These are phyloP conservation scores for Cryoendolithus antarcticus DNA, from an alignment of 2,329 filamentous ascomycete species.

Conservation along the genomic window DNA sequence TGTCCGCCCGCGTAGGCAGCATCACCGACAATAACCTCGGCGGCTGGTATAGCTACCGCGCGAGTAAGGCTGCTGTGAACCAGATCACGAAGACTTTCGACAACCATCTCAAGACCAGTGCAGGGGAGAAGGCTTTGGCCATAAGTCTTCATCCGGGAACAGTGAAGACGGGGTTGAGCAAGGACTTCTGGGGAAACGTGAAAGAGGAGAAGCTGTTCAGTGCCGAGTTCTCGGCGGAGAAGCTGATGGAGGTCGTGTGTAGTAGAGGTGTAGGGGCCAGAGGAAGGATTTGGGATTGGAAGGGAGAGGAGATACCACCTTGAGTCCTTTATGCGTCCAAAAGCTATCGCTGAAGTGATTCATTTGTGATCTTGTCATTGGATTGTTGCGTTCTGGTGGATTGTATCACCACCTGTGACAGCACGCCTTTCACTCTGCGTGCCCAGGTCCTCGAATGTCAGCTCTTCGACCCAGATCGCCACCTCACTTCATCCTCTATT, in stretches of 20 bases:
- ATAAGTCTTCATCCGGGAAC: constrained; percentile 70
- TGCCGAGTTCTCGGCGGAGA: constrained; percentile 52
- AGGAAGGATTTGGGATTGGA: constrained; percentile 59
- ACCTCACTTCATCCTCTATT: constrained; percentile 10
- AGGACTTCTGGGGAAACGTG: constrained; percentile 58
- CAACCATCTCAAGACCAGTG: constrained; percentile 46
- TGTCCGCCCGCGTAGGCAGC: constrained; percentile 67
- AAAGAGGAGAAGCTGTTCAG: constrained; percentile 52
- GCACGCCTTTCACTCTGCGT: too few species aligned
- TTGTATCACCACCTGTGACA: too few species aligned
- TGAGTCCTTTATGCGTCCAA: constrained; percentile 19
- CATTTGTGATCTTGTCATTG: too few species aligned
- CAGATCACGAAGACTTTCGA: constrained; percentile 62
- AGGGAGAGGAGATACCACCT: constrained; percentile 49
- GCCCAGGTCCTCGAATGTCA: too few species aligned
- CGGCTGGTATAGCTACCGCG: constrained; percentile 73
- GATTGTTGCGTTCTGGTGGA: too few species aligned
- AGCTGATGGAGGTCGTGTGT: constrained; percentile 48
- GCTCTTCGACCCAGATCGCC: too few species aligned
- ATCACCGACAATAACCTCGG: constrained; percentile 60
- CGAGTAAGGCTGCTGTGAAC: constrained; percentile 63
- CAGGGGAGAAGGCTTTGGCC: constrained; percentile 51
- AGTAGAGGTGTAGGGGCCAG: constrained; percentile 38
- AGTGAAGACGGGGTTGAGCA: constrained; percentile 61
- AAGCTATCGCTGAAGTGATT: too few species aligned